These are phyloP conservation scores for Penicillium cataractarum DNA, from an alignment of 495 filamentous ascomycete species.

Conservation along the genomic window DNA sequence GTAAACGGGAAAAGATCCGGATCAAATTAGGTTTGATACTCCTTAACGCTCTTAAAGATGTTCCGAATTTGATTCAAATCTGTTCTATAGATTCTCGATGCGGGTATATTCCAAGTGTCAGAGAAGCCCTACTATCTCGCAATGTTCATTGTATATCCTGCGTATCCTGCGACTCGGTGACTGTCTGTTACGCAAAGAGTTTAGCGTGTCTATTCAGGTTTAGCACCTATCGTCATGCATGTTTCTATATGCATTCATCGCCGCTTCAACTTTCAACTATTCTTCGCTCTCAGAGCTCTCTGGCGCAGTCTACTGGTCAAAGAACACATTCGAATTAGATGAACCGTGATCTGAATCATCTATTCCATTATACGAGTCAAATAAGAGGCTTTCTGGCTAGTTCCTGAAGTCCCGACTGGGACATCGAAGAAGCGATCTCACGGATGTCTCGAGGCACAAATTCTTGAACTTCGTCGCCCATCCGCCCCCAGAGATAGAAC, in stretches of 20 bases:
- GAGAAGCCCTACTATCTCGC: no score
- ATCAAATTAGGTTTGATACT: neutral
- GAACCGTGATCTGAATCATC: neutral
- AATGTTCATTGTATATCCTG: no score
- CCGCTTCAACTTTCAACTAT: no score
- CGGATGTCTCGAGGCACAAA: neutral
- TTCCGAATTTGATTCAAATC: neutral
- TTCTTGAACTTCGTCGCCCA: slow-evolving; percentile 3
- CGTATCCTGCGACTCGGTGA: no score
- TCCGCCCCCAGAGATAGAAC: slow-evolving; percentile 8
- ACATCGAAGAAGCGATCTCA: neutral
- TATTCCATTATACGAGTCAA: neutral
- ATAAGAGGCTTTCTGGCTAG: neutral
- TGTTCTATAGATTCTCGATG: neutral
- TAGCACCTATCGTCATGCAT: no score
- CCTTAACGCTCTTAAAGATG: neutral
- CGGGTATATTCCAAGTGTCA: no score
- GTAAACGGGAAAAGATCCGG: neutral
- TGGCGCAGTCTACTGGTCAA: no score
- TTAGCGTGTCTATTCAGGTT: no score
- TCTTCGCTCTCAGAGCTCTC: no score
- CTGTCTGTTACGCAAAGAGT: no score
- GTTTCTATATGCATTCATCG: no score
- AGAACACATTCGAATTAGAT: neutral
- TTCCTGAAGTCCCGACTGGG: neutral